Base-by-base conservation (phyloP, 1,284 basidiomycete species). In the Sphagnurus paluster region DNA sequence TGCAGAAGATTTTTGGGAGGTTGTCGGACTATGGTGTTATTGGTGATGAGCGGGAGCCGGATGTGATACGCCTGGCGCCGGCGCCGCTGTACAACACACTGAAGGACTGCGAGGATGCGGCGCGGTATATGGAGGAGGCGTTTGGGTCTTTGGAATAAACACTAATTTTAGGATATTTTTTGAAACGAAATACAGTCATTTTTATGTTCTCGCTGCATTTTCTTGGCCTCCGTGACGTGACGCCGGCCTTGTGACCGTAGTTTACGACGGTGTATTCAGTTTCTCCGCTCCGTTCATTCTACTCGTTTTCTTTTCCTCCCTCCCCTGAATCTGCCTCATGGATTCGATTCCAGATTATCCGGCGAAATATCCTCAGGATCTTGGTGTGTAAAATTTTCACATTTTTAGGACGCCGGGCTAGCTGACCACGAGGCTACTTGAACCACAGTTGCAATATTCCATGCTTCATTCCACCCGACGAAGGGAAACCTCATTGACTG, bases 21-120 rank as follows among this genome's bases (percentile, higher is more conserved):
- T 67, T 97, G 63, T 68, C 75, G 36, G 74, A 75, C 49, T 68
- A 73, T 46, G 95, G 95, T 11, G 85, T 98, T 7, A 77, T 96
- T 48, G 93, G 90, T 13, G 94, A 98, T 66, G 90, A 95, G 67
- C 74, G 94, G 56, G 73, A 85, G 58, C 94, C 95, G 17, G 87
- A 92, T 60, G 91, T 98, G 45, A 93, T 98, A 56, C 80, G 95
- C 9, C 69, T 97, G 35, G 79, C 91, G 41, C 93, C 95, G 26
- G 76, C 76, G 8, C 87, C 92, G 32, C 69, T 97, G 59, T 98
- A 96, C 67, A 95, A 88, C 63, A 86, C 84, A 8, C 75, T 83
- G 57, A 69, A 75, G 55, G 93, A 97, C 57, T 87, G 90, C 50
- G 80, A 88, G 54, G 65, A 72, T 38, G 88, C 84, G 1, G 89